phyloP scores from a whole-genome alignment of 2,329 filamentous ascomycete species.

The Alternaria incomplexa region DNA sequence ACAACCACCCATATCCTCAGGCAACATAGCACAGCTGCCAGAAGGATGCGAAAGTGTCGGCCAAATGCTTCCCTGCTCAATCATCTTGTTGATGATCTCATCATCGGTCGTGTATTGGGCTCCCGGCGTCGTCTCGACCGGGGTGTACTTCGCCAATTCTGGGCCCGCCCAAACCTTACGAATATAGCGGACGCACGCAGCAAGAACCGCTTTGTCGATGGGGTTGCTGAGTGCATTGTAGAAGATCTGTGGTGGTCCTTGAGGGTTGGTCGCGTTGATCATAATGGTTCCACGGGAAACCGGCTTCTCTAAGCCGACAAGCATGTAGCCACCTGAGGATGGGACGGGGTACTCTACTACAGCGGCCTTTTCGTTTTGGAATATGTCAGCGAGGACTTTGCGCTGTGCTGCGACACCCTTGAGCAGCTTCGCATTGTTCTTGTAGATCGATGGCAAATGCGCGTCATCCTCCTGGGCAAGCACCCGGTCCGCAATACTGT shows the following conservation, averaged over 20 bases:
- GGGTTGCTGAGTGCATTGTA: slow-evolving; percentile 41
- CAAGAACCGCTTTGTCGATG: slow-evolving; percentile 38
- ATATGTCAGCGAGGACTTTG: slow-evolving; percentile 33
- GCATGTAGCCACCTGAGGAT: slow-evolving; percentile 29
- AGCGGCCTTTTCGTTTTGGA: slow-evolving; percentile 26
- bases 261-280: slow-evolving; percentile 34
- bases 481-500: slow-evolving; percentile 20
- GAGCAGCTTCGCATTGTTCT: slow-evolving; percentile 31
- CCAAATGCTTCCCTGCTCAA: slow-evolving; percentile 21
- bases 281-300: slow-evolving; percentile 48
- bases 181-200: slow-evolving; percentile 43
- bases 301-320: slow-evolving; percentile 45
- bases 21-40: slow-evolving; percentile 43
- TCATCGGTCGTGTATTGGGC: slow-evolving; percentile 35
- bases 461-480: slow-evolving; percentile 14
- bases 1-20: slow-evolving; percentile 36
- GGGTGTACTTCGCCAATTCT: slow-evolving; percentile 28
- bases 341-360: slow-evolving; percentile 45
- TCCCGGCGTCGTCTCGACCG: slow-evolving; percentile 33
- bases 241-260: slow-evolving; percentile 32
- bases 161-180: slow-evolving; percentile 41
- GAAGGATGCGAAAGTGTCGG: slow-evolving; percentile 36
- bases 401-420: slow-evolving; percentile 34
- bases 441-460: slow-evolving; percentile 33
- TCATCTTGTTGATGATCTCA: slow-evolving; percentile 29